These are phyloP conservation scores for Podila minutissima DNA, from an alignment of 192 early-diverging fungal species.

Conservation along the genomic window DNA sequence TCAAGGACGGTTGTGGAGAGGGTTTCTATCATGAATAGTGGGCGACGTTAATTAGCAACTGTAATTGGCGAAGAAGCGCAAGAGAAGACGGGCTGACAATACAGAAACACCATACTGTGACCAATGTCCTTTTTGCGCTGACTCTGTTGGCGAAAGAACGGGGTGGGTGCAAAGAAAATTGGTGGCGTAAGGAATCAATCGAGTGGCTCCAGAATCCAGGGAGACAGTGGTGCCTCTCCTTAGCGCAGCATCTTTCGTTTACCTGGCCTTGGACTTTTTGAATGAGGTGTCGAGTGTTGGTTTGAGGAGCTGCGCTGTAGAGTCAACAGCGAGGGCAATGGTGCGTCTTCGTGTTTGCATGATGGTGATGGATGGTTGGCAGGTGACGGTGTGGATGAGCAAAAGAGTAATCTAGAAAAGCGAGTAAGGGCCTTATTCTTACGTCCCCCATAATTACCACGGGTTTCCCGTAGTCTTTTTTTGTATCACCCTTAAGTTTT, in stretches of 20 bases:
- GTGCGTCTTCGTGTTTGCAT: slow-evolving; percentile 30
- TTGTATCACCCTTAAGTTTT: background rate
- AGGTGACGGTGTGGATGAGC: background rate
- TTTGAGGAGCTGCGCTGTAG: slow-evolving; percentile 4
- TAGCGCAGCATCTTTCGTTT: background rate
- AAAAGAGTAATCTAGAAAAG: too few relatives aligned
- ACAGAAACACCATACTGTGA: background rate
- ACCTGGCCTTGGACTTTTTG: slow-evolving; percentile 42
- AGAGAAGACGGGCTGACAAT: background rate
- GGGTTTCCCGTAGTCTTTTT: background rate
- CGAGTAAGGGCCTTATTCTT: too few relatives aligned
- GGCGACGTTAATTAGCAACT: background rate
- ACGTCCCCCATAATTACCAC: too few relatives aligned
- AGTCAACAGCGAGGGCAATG: background rate
- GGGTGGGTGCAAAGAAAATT: background rate
- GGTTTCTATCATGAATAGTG: background rate
- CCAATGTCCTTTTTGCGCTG: background rate
- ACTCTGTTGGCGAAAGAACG: background rate
- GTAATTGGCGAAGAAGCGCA: background rate
- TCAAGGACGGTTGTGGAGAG: background rate
- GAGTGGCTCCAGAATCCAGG: background rate
- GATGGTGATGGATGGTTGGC: background rate
- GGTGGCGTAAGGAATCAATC: slow-evolving; percentile 41
- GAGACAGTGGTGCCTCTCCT: background rate
- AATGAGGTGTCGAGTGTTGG: slow-evolving; percentile 28